Evolutionary conservation across 495 filamentous ascomycete genomes (phyloP).

Genomic region (Evernia prunastri): DNA sequence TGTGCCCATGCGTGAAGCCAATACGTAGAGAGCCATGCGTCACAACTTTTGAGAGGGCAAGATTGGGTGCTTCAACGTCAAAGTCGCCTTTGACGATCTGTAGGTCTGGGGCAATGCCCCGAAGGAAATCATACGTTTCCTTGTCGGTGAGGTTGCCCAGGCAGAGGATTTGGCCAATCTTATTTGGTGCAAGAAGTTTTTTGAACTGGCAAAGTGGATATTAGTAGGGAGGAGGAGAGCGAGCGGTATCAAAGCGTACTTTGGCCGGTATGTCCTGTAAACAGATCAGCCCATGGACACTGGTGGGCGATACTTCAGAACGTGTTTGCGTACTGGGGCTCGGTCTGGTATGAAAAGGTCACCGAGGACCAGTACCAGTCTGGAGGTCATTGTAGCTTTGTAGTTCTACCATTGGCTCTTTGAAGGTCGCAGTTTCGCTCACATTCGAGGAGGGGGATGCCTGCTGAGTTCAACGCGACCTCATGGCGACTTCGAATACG

Average conservation of each 20-base stretch:
- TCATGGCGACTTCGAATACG: neutral
- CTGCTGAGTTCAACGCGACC: neutral
- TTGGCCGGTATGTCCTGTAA: slow-evolving; percentile 81
- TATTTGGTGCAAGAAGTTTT: slow-evolving; percentile 94
- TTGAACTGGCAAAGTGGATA: slow-evolving; percentile 62
- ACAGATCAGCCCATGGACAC: slow-evolving; percentile 26
- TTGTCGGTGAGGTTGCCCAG: slow-evolving; percentile 95
- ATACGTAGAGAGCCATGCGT: slow-evolving; percentile 89
- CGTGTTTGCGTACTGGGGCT: slow-evolving; percentile 53
- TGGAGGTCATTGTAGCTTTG: slow-evolving; percentile 56
- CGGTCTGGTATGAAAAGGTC: slow-evolving; percentile 97
- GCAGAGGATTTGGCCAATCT: slow-evolving; percentile 96
- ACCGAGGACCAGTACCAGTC: slow-evolving; percentile 84
- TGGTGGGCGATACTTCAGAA: neutral
- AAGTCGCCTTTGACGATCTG: slow-evolving; percentile 93
- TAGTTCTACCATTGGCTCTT: slow-evolving; percentile 1
- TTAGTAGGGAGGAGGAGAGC: slow-evolving; percentile 13
- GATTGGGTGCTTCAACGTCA: slow-evolving; percentile 85
- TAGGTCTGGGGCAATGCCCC: slow-evolving; percentile 82
- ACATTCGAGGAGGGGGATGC: slow-evolving; percentile 11
- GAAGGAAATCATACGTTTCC: slow-evolving; percentile 90
- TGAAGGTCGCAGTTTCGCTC: neutral
- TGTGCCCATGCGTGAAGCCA: slow-evolving; percentile 95
- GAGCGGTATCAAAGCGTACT: slow-evolving; percentile 43
- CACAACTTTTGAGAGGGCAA: slow-evolving; percentile 88